These are phyloP conservation scores for Aspergillus baeticus DNA, from an alignment of 495 filamentous ascomycete species.

Conservation along the genomic window DNA sequence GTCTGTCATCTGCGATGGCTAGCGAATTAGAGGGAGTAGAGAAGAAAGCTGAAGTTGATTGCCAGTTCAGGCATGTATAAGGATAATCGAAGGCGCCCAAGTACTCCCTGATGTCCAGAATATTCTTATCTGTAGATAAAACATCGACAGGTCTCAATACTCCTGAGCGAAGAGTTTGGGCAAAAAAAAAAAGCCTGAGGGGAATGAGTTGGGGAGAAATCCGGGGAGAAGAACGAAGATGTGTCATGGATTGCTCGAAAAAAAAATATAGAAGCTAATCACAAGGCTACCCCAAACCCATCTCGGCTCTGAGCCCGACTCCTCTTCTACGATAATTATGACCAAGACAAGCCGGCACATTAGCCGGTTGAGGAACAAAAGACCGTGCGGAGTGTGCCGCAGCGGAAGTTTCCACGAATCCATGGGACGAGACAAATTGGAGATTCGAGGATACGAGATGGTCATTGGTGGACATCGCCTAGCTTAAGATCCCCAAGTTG, in stretches of 20 bases:
- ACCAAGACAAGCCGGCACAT: too few relatives aligned
- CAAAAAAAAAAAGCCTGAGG: too few relatives aligned
- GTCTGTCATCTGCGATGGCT: constrained; percentile 29
- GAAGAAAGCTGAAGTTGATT: neutral
- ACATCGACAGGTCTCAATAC: neutral
- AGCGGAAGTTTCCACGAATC: too few relatives aligned
- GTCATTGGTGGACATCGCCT: too few relatives aligned
- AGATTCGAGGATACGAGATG: too few relatives aligned
- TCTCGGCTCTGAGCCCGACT: constrained; percentile 8
- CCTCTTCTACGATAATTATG: too few relatives aligned
- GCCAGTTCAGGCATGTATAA: neutral
- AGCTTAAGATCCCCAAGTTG: too few relatives aligned
- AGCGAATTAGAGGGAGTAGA: neutral
- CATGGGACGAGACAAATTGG: too few relatives aligned
- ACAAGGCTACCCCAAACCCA: constrained; percentile 4
- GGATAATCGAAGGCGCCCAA: neutral
- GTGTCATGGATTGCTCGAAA: constrained; percentile 16
- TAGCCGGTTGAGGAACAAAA: too few relatives aligned
- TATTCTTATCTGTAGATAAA: neutral
- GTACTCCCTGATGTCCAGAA: neutral
- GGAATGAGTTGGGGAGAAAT: neutral
- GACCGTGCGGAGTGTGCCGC: neutral
- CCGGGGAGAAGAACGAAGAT: constrained; percentile 5
- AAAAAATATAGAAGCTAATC: constrained; percentile 9
- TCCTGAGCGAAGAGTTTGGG: neutral